phyloP scores from a whole-genome alignment of 495 filamentous ascomycete species.

The Jackrogersella minutella region DNA sequence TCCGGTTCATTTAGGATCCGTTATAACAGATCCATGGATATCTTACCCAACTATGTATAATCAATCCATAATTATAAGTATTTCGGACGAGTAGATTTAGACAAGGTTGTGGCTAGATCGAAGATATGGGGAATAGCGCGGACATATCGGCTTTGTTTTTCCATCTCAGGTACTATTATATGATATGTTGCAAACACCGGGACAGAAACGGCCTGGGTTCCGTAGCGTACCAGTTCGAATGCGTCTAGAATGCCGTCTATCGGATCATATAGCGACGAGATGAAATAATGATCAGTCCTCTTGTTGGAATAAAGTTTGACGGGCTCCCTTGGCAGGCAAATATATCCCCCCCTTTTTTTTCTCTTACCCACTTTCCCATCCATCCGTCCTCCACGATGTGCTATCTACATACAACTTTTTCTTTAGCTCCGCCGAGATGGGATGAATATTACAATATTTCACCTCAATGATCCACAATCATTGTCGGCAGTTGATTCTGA shows the following conservation, averaged over 20 bases:
- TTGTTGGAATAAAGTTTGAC: conserved; percentile 5
- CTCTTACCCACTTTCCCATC: not conserved
- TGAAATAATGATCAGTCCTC: too few relatives aligned
- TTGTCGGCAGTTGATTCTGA: not conserved
- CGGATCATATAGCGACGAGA: not conserved
- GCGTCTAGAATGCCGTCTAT: not conserved
- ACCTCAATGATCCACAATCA: not conserved
- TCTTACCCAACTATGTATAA: not conserved
- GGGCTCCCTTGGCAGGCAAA: not conserved
- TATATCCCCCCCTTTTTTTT: not conserved
- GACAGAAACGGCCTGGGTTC: not conserved
- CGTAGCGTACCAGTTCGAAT: not conserved
- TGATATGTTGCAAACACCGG: too few relatives aligned
- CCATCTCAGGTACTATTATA: too few relatives aligned
- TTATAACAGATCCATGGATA: not conserved
- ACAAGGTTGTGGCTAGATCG: too few relatives aligned
- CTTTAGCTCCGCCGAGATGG: not conserved
- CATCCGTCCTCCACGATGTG: not conserved
- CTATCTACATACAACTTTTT: not conserved
- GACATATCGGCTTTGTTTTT: too few relatives aligned
- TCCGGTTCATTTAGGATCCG: not conserved
- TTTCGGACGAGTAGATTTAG: too few relatives aligned
- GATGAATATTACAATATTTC: not conserved
- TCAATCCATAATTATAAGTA: too few relatives aligned
- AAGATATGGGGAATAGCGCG: too few relatives aligned